Conservation (phyloP, 495 filamentous ascomycete species). For the Thermothielavioides terrestris region DNA sequence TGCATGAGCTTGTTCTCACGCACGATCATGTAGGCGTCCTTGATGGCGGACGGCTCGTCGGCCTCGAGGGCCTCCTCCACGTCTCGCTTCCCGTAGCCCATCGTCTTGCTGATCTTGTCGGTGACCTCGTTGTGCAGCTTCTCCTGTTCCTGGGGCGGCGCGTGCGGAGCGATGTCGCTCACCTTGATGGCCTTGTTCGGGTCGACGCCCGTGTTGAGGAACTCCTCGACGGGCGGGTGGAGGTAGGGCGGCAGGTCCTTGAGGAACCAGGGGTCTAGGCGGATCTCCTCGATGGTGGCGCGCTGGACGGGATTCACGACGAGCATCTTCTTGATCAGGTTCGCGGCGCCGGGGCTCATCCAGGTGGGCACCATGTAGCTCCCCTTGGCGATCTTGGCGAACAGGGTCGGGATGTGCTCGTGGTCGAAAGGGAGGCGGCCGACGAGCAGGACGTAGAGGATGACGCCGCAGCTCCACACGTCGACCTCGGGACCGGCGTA, state of each 20-base stretch:
- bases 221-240: slow-evolving; percentile 83
- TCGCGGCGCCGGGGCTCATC: slow-evolving; percentile 74
- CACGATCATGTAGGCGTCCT: slow-evolving; percentile 96
- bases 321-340: slow-evolving; percentile 85
- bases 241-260: slow-evolving; percentile 79
- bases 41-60: slow-evolving; percentile 92
- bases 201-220: slow-evolving; percentile 85
- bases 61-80: slow-evolving; percentile 87
- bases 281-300: slow-evolving; percentile 87
- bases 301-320: slow-evolving; percentile 90
- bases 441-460: slow-evolving; percentile 88
- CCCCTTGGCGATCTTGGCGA: slow-evolving; percentile 45
- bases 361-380: slow-evolving; percentile 83
- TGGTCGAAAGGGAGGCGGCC: slow-evolving; percentile 94
- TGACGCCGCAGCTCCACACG: slow-evolving; percentile 98
- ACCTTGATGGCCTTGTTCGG: slow-evolving; percentile 80
- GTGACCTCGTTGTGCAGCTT: slow-evolving; percentile 87
- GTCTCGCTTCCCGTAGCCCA: slow-evolving; percentile 93
- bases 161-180: slow-evolving; percentile 65
- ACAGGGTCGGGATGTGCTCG: slow-evolving; percentile 56
- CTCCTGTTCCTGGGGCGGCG: slow-evolving; percentile 67
- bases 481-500: slow-evolving; percentile 98
- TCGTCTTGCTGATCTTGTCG: slow-evolving; percentile 89
- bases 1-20: slow-evolving; percentile 98
- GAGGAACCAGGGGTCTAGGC: slow-evolving; percentile 90